phyloP scores from a whole-genome alignment of 2,329 filamentous ascomycete species.

The Diplodia mutila region DNA sequence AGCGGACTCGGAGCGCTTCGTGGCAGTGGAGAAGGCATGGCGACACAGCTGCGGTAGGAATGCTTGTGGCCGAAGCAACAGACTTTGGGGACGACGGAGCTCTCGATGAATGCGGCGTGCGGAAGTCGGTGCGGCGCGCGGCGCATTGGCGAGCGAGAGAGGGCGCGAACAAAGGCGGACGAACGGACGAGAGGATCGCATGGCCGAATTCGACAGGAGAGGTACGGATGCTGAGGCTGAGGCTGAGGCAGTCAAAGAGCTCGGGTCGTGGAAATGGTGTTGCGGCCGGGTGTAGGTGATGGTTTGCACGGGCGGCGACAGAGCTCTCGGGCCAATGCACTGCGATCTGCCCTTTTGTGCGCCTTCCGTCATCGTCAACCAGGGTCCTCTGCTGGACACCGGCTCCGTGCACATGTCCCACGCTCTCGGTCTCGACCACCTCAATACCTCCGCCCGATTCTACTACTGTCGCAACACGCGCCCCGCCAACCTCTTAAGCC shows the following conservation, averaged over 20 bases:
- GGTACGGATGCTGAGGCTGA: background rate
- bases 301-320: conserved; percentile 9
- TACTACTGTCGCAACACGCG: background rate
- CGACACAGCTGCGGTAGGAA: conserved; percentile 15
- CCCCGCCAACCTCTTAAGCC: background rate
- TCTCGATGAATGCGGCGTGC: conserved; percentile 26
- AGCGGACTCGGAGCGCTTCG: conserved; percentile 43
- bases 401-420: conserved; percentile 5
- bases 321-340: conserved; percentile 9
- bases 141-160: conserved; percentile 30
- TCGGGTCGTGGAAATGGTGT: background rate
- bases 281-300: background rate
- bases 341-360: background rate
- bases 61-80: conserved; percentile 29
- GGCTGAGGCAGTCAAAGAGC: background rate
- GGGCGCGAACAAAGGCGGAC: conserved; percentile 31
- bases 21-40: conserved; percentile 33
- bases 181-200: conserved; percentile 34
- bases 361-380: conserved; percentile 20
- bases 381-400: background rate
- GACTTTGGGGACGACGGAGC: conserved; percentile 28
- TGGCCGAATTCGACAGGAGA: conserved; percentile 24
- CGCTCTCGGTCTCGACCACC: background rate
- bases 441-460: conserved; percentile 2
- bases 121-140: conserved; percentile 10